Base-by-base conservation (phyloP, 805 yeast species). In the Priceomyces carsonii region DNA sequence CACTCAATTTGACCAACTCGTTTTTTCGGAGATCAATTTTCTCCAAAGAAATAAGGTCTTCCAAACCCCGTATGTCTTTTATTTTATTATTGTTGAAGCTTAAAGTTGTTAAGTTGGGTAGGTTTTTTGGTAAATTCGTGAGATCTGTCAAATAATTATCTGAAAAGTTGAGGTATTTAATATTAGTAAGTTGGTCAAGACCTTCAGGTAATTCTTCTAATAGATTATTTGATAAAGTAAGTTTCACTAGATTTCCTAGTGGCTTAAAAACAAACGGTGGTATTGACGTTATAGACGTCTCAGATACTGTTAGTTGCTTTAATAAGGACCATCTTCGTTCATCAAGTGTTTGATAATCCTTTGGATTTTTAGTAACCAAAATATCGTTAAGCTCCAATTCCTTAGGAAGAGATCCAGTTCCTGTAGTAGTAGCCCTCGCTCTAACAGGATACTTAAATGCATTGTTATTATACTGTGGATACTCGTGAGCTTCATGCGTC, bases 151-250 rank as follows among this genome's bases (percentile, higher is more conserved):
- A 59, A 40, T 63, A 66, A 40, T 69, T 69, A 44, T 66, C 73
- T 6, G 71, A 55, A 23, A 69, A 59, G 41, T 68, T 68, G 19
- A 69, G 47, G 45, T 76, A 74, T 44, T 73, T 75, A 42, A 78
- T 50, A 44, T 67, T 69, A 2, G 55, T 45, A 23, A 80, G 63
- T 29, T 69, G 69, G 10, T 71, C 63, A 27, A 81, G 61, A 3
- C 83, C 79, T n/a, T 59, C 59, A 0, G 86, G 85, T 7, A 80
- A 46, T 6, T 57, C 55, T 16, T 66, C 68, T 19, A 80, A 57
- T 25, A 66, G 53, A 45, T 80, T 80, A 39, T 69, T 65, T 2
- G 85, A 79, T 20, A 80, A 54, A 47, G 81, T 83, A 33, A 80
- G 63, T 35, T 68, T 69, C 15, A 69, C 72, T 21, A 69, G 45